phyloP scores from a whole-genome alignment of 441 rosid genomes.

The Arabidopsis hybrid region DNA sequence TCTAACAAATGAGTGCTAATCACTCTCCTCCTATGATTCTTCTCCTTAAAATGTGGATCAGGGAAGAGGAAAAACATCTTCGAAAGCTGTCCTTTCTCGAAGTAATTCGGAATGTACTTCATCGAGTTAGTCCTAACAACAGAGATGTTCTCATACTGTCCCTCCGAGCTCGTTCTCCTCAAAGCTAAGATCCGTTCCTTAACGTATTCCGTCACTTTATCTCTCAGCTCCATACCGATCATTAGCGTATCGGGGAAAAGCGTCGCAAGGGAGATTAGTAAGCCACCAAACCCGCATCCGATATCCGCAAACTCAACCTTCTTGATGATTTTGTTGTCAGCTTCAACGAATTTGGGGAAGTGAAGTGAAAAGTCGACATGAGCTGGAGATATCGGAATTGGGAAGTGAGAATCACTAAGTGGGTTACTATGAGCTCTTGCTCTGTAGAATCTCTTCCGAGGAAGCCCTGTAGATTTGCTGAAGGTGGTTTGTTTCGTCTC shows the following conservation, averaged over 20 bases:
- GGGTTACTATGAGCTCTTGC: constrained; percentile 97
- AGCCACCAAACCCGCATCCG: constrained; percentile 94
- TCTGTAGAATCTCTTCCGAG: constrained; percentile 89
- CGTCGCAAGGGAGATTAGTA: constrained; percentile 82
- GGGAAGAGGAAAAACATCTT: constrained; percentile 97
- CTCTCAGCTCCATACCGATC: constrained; percentile 99
- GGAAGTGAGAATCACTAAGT: constrained; percentile 93
- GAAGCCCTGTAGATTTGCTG: constrained; percentile 88
- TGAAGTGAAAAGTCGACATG: constrained; percentile 74
- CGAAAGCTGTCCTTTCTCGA: constrained; percentile 81
- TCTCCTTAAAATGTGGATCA: constrained; percentile 97
- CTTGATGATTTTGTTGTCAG: constrained; percentile 48
- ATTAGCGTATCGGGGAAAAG: constrained; percentile 81
- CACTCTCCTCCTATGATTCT: constrained; percentile 91
- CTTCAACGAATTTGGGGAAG: constrained; percentile 61
- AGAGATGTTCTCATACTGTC: constrained; percentile 76
- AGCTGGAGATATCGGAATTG: constrained; percentile 73
- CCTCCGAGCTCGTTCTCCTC: constrained; percentile 60
- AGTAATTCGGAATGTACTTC: constrained; percentile 93
- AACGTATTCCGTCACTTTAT: constrained; percentile 86
- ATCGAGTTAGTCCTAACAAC: constrained; percentile 93
- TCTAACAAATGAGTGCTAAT: constrained; percentile 83
- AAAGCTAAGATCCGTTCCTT: constrained; percentile 80
- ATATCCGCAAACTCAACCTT: constrained; percentile 83
- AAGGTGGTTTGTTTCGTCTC: constrained; percentile 62